phyloP scores from a whole-genome alignment of 345 rosid species.

The Salix koriyanagi region DNA sequence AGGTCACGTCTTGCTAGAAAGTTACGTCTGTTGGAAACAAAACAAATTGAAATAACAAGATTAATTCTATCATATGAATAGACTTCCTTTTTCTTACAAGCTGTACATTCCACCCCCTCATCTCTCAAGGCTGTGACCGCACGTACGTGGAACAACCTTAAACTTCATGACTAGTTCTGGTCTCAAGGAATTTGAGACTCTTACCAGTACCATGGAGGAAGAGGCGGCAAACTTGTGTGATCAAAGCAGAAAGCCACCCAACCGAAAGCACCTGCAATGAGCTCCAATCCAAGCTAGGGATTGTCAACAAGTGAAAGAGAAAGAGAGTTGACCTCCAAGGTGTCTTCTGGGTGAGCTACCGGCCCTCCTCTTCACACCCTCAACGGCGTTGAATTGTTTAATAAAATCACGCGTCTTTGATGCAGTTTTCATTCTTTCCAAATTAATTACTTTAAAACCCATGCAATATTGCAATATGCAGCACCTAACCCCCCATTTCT shows the following conservation, averaged over 20 bases:
- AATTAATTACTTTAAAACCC: background rate
- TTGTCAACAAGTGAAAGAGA: conserved; percentile 6
- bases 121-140: background rate
- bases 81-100: background rate
- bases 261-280: background rate
- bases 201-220: background rate
- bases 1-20: no score
- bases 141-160: conserved; percentile 7
- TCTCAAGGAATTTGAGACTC: background rate
- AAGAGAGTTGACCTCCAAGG: conserved; percentile 54
- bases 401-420: conserved; percentile 73
- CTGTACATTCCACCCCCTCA: background rate
- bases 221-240: conserved; percentile 1
- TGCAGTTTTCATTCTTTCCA: conserved; percentile 21
- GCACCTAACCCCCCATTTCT: conserved; percentile 13
- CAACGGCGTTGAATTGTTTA: conserved; percentile 95
- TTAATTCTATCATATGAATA: no score
- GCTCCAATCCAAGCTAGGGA: background rate
- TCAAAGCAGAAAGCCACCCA: conserved; percentile 8
- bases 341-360: conserved; percentile 92
- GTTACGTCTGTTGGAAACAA: no score
- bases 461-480: conserved; percentile 1
- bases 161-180: background rate
- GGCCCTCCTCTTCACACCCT: conserved; percentile 70
- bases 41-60: no score